Percentiles rank a stretch among this genome's conserved stretches.
These are phyloP conservation scores for Exophiala aquamarina DNA, from an alignment of 2,329 filamentous ascomycete genomes.

Conservation along the genomic window DNA sequence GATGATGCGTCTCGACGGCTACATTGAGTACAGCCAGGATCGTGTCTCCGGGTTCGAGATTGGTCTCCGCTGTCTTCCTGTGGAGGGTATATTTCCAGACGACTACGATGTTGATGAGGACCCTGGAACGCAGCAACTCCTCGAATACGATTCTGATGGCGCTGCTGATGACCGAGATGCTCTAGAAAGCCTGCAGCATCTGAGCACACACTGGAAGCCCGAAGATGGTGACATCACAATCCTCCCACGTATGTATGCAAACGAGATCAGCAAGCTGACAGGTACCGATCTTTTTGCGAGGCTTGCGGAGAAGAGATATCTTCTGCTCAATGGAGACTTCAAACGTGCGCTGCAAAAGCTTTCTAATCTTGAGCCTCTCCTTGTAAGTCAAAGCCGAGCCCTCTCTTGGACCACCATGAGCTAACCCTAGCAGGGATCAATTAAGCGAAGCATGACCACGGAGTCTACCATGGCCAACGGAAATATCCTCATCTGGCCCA, in stretches of 20 bases:
- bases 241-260: slow-evolving; percentile 20
- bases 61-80: slow-evolving; percentile 16
- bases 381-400: slow-evolving; percentile 12
- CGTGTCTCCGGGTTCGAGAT: slow-evolving; percentile 12
- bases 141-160: slow-evolving; percentile 22
- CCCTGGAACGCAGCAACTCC: slow-evolving; percentile 2
- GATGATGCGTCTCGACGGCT: slow-evolving; percentile 14
- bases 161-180: slow-evolving; percentile 21
- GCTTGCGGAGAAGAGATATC: slow-evolving; percentile 20
- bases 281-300: slow-evolving; percentile 22
- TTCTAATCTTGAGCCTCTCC: slow-evolving; percentile 22
- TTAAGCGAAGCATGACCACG: slow-evolving; percentile 12
- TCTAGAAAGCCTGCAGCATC: slow-evolving; percentile 15
- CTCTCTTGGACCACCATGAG: neutral
- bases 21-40: slow-evolving; percentile 16
- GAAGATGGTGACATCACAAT: slow-evolving; percentile 22
- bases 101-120: slow-evolving; percentile 8
- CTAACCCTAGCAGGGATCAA: slow-evolving; percentile 13
- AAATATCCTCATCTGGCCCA: slow-evolving; percentile 19
- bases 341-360: slow-evolving; percentile 22
- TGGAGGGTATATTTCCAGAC: slow-evolving; percentile 15
- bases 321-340: slow-evolving; percentile 23
- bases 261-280: slow-evolving; percentile 21
- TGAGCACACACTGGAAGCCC: slow-evolving; percentile 25
- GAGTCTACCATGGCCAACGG: slow-evolving; percentile 10